phyloP scores from a whole-genome alignment of 768 basidiomycete species.

The Inosperma sp. region DNA sequence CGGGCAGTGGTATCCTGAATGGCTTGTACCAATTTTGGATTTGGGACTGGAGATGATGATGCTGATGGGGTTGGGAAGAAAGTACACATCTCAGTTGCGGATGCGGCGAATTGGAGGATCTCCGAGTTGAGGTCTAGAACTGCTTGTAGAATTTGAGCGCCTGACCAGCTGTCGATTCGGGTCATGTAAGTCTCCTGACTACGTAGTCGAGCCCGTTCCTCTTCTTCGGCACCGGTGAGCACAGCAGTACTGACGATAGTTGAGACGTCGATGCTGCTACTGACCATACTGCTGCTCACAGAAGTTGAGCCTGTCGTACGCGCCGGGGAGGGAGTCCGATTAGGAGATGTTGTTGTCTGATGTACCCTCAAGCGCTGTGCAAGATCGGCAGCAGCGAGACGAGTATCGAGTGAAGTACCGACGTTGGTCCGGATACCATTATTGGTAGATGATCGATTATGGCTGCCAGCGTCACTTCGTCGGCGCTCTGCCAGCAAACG shows the following conservation, averaged over 20 bases:
- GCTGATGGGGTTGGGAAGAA: conserved; percentile 39
- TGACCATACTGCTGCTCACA: conserved; percentile 13
- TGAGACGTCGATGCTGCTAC: conserved; percentile 13
- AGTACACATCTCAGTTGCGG: conserved; percentile 63
- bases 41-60: conserved; percentile 16
- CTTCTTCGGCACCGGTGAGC: conserved; percentile 20
- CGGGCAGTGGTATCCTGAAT: conserved; percentile 58
- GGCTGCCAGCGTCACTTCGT: conserved; percentile 28
- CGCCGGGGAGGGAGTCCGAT: conserved; percentile 20
- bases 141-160: conserved; percentile 72
- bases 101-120: conserved; percentile 74
- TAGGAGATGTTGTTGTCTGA: conserved; percentile 15
- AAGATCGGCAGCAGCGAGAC: conserved; percentile 26
- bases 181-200: conserved; percentile 67
- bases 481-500: conserved; percentile 31
- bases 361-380: conserved; percentile 20
- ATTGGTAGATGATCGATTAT: conserved; percentile 18
- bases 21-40: conserved; percentile 43
- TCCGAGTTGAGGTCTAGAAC: conserved; percentile 78
- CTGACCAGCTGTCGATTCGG: conserved; percentile 70
- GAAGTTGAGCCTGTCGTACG: conserved; percentile 14
- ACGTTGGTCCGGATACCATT: conserved; percentile 8
- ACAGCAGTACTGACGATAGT: conserved; percentile 7
- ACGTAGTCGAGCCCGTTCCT: conserved; percentile 54
- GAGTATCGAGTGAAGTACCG: conserved; percentile 30